Evolutionary conservation across 768 basidiomycete species (phyloP).

Genomic region (Rhodotorula diobovata): DNA sequence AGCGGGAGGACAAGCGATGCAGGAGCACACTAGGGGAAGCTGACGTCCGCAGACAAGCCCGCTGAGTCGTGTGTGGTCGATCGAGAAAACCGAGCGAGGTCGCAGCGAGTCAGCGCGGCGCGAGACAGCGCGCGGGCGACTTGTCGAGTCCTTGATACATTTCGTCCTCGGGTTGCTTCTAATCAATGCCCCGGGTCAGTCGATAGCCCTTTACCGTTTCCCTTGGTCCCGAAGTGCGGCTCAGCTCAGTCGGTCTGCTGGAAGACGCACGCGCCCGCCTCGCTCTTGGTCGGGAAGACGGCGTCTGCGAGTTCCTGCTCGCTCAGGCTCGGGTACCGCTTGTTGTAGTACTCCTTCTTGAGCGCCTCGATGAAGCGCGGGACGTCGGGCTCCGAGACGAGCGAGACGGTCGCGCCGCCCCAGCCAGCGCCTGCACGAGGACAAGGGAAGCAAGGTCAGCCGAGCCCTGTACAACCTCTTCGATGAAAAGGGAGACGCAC

Average conservation of each 20-base stretch:
- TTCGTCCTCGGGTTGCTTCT: too few relatives aligned
- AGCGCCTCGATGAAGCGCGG: slow-evolving; percentile 62
- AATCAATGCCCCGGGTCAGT: too few relatives aligned
- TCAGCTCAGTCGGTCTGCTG: not conserved
- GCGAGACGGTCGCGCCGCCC: slow-evolving; percentile 84
- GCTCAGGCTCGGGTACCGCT: slow-evolving; percentile 60
- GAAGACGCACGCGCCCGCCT: slow-evolving; percentile 67
- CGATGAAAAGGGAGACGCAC: slow-evolving; percentile 47
- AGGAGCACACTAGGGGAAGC: too few relatives aligned
- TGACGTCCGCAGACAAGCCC: too few relatives aligned
- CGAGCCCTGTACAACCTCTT: not conserved
- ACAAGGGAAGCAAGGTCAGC: not conserved
- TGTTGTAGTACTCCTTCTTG: slow-evolving; percentile 54
- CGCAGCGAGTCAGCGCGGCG: too few relatives aligned
- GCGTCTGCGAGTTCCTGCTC: slow-evolving; percentile 61
- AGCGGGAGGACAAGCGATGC: too few relatives aligned
- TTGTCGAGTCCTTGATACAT: too few relatives aligned
- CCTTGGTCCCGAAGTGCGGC: not conserved
- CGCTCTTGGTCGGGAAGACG: slow-evolving; percentile 78
- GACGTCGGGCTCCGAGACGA: slow-evolving; percentile 64
- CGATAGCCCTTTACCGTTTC: too few relatives aligned
- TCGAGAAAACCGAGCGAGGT: too few relatives aligned
- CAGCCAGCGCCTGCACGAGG: slow-evolving; percentile 67
- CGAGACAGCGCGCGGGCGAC: too few relatives aligned
- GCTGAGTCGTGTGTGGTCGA: too few relatives aligned